phyloP scores from a whole-genome alignment of 352 stramenopile species.

The Globisporangium ultimum region DNA sequence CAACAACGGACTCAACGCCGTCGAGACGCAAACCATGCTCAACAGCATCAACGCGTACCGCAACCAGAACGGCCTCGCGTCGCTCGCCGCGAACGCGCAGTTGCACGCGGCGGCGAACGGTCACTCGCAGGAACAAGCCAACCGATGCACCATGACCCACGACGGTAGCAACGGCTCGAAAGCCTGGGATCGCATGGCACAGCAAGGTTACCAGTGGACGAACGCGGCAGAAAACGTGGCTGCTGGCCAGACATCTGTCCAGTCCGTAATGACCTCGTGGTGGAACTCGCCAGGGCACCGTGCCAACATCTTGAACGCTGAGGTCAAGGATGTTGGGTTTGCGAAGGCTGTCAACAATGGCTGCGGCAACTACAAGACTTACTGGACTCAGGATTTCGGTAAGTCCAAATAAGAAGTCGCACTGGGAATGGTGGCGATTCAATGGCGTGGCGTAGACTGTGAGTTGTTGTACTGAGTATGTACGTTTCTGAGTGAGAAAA shows the following conservation, averaged over 20 bases:
- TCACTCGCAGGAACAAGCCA: constrained; percentile 44
- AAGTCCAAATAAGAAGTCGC: constrained; percentile 3
- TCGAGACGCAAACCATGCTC: constrained; percentile 41
- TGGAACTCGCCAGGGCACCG: constrained; percentile 49
- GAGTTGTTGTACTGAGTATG: too few relatives aligned
- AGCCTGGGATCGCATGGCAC: constrained; percentile 32
- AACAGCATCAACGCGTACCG: constrained; percentile 49
- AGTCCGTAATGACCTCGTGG: constrained; percentile 44
- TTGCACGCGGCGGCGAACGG: constrained; percentile 31
- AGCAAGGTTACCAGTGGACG: constrained; percentile 35
- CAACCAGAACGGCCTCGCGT: constrained; percentile 23
- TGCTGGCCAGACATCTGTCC: constrained; percentile 33
- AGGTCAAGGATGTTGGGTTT: constrained; percentile 12
- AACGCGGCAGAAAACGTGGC: constrained; percentile 51
- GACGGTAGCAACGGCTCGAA: constrained; percentile 34
- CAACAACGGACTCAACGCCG: constrained; percentile 32
- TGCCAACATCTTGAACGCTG: constrained; percentile 44
- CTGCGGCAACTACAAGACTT: constrained; percentile 15
- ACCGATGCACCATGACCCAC: constrained; percentile 41
- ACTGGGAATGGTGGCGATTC: too few relatives aligned
- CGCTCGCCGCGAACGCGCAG: constrained; percentile 36
- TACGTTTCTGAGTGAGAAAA: too few relatives aligned
- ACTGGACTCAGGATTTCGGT: constrained; percentile 22
- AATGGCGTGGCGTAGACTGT: too few relatives aligned
- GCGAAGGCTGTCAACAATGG: constrained; percentile 13